These are phyloP conservation scores for Paxillus involutus DNA, from an alignment of 768 basidiomycete species.

Conservation along the genomic window DNA sequence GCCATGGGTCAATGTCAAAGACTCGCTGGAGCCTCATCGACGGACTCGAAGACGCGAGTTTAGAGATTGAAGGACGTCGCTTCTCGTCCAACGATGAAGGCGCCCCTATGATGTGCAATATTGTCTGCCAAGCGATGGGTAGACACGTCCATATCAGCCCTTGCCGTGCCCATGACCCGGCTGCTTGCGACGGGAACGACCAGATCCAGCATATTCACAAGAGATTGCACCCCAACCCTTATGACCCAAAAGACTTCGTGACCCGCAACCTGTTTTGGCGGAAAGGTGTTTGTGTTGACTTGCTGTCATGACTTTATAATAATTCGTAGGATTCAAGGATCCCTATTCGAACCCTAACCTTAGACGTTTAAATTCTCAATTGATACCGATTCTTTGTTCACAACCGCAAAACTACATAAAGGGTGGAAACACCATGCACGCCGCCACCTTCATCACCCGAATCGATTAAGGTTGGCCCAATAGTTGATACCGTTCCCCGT, in stretches of 20 bases:
- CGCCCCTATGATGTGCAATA: slow-evolving; percentile 56
- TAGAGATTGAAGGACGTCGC: slow-evolving; percentile 50
- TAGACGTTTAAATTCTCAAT: too few species aligned
- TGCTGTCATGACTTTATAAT: too few species aligned
- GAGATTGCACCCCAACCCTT: slow-evolving; percentile 42
- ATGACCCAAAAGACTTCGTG: slow-evolving; percentile 48
- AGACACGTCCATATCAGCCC: slow-evolving; percentile 52
- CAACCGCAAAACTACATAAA: too few species aligned
- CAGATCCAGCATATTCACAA: slow-evolving; percentile 43
- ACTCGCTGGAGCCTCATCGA: slow-evolving; percentile 53
- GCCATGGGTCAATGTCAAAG: slow-evolving; percentile 55
- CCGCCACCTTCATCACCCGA: too few species aligned
- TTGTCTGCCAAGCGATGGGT: slow-evolving; percentile 49
- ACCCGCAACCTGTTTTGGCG: slow-evolving; percentile 52
- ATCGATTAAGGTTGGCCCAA: too few species aligned
- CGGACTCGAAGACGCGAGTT: slow-evolving; percentile 40
- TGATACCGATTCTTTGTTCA: too few species aligned
- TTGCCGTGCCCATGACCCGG: slow-evolving; percentile 37
- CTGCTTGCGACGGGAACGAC: slow-evolving; percentile 32
- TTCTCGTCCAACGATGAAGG: slow-evolving; percentile 50
- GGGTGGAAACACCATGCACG: too few species aligned
- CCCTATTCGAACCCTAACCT: too few species aligned
- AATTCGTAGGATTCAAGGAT: slow-evolving; percentile 49
- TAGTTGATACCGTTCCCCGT: too few species aligned
- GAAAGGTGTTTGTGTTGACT: slow-evolving; percentile 19